phyloP scores from a whole-genome alignment of 2,329 filamentous ascomycete genomes.

The Ophiostoma ips region DNA sequence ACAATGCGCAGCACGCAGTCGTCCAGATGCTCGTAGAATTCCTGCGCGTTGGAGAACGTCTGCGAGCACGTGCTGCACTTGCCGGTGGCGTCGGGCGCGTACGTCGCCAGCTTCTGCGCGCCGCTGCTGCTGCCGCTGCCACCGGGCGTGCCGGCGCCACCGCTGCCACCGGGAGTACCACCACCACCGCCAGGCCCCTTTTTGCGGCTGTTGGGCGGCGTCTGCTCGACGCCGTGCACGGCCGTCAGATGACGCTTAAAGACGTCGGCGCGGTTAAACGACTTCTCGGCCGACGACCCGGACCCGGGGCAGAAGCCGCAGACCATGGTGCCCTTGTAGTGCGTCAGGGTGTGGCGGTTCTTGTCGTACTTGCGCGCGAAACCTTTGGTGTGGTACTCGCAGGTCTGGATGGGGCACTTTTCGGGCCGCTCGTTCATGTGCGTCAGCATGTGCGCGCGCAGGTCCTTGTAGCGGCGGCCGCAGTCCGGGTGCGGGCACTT shows the following conservation, averaged over 20 bases:
- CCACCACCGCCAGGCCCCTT: conserved; percentile 26
- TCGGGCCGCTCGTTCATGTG: conserved; percentile 83
- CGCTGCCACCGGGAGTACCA: neutral
- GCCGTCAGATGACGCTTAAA: conserved; percentile 90
- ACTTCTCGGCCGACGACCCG: conserved; percentile 81
- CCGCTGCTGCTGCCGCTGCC: conserved; percentile 21
- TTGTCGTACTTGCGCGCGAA: conserved; percentile 95
- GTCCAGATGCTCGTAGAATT: conserved; percentile 96
- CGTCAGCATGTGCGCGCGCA: conserved; percentile 89
- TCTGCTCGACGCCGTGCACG: conserved; percentile 86
- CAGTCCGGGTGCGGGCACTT: conserved; percentile 75
- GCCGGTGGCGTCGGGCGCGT: conserved; percentile 67
- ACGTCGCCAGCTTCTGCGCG: conserved; percentile 54
- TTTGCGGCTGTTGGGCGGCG: conserved; percentile 80
- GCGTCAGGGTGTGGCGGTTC: conserved; percentile 83
- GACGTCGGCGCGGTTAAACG: conserved; percentile 87
- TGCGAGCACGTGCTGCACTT: conserved; percentile 91
- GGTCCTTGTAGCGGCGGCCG: conserved; percentile 74
- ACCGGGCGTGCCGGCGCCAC: conserved; percentile 14
- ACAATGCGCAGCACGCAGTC: conserved; percentile 60
- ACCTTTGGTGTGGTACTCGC: conserved; percentile 83
- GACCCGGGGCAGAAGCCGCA: conserved; percentile 88
- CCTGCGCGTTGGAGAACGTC: conserved; percentile 84
- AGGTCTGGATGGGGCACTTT: conserved; percentile 85
- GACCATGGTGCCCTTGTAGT: conserved; percentile 96